Conservation (phyloP, 1,284 basidiomycete genomes). For the Marasmius tenuissimus region DNA sequence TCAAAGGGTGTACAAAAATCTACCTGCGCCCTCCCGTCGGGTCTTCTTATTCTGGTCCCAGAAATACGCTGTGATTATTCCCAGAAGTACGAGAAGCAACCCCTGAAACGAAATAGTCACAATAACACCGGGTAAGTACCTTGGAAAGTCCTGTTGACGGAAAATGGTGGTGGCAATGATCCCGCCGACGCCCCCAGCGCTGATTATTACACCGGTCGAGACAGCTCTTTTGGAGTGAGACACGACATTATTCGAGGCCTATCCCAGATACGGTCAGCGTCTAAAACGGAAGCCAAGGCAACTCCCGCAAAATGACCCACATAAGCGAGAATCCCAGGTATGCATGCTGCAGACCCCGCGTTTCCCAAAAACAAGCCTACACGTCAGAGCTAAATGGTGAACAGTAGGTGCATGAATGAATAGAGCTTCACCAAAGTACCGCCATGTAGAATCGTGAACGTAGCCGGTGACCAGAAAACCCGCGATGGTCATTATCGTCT, state of each 20-base stretch:
- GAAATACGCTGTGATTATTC: conserved; percentile 33
- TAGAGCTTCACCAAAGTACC: conserved; percentile 36
- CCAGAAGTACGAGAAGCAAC: conserved; percentile 34
- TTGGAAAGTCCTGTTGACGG: conserved; percentile 38
- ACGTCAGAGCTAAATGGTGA: not conserved
- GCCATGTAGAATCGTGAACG: conserved; percentile 29
- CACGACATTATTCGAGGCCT: conserved; percentile 48
- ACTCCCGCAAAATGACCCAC: conserved; percentile 27
- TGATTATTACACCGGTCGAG: conserved; percentile 40
- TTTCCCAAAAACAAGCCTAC: conserved; percentile 43
- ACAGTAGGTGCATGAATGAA: not conserved
- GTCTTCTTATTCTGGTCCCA: conserved; percentile 29
- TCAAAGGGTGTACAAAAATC: conserved; percentile 4
- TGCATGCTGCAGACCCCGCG: conserved; percentile 41
- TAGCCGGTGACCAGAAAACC: conserved; percentile 42
- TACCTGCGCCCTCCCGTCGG: not conserved
- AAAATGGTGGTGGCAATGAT: conserved; percentile 40
- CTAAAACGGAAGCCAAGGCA: conserved; percentile 4
- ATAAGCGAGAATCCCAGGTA: conserved; percentile 48
- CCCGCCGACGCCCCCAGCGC: conserved; percentile 28
- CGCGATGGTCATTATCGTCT: conserved; percentile 36
- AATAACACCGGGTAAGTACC: conserved; percentile 38
- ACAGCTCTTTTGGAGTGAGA: conserved; percentile 47
- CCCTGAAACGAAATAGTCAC: conserved; percentile 25
- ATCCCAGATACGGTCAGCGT: conserved; percentile 7